phyloP scores from a whole-genome alignment of 2,329 filamentous ascomycete species.

The Arthrobotrys sphaeroides region DNA sequence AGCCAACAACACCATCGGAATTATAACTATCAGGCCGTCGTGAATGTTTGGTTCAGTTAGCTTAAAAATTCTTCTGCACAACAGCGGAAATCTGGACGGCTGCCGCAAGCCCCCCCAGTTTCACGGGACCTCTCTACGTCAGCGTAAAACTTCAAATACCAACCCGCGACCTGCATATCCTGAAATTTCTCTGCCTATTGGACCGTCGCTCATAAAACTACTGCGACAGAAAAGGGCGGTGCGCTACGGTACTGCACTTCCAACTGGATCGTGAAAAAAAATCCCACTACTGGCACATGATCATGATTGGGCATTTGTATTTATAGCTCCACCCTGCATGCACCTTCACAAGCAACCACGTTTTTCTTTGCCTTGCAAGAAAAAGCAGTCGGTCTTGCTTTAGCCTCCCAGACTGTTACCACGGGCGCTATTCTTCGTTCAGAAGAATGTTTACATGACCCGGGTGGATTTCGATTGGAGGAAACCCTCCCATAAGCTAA shows the following conservation, averaged over 20 bases:
- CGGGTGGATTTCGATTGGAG: slow-evolving; percentile 13
- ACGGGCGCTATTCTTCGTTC: slow-evolving; percentile 50
- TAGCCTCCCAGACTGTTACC: slow-evolving; percentile 37
- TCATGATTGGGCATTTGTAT: slow-evolving; percentile 51
- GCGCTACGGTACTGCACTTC: slow-evolving; percentile 35
- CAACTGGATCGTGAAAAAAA: slow-evolving; percentile 50
- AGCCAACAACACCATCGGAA: slow-evolving; percentile 35
- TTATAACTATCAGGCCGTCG: no score
- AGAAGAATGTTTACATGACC: slow-evolving; percentile 45
- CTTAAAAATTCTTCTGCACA: slow-evolving; percentile 7
- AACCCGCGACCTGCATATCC: slow-evolving; percentile 29
- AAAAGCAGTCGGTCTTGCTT: slow-evolving; percentile 20
- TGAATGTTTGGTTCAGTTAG: background rate
- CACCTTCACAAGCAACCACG: slow-evolving; percentile 49
- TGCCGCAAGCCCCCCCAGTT: slow-evolving; percentile 20
- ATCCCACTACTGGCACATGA: slow-evolving; percentile 32
- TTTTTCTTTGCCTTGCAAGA: slow-evolving; percentile 39
- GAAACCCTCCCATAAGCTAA: slow-evolving; percentile 16
- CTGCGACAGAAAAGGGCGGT: slow-evolving; percentile 19
- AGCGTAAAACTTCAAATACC: slow-evolving; percentile 12
- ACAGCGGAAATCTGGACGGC: slow-evolving; percentile 10
- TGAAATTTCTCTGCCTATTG: slow-evolving; percentile 19
- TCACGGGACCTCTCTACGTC: slow-evolving; percentile 44
- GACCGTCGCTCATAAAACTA: slow-evolving; percentile 25
- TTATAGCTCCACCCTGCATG: slow-evolving; percentile 53